Base-by-base conservation (phyloP, 2,329 filamentous ascomycete species). In the Davidsoniella neocaledoniae region DNA sequence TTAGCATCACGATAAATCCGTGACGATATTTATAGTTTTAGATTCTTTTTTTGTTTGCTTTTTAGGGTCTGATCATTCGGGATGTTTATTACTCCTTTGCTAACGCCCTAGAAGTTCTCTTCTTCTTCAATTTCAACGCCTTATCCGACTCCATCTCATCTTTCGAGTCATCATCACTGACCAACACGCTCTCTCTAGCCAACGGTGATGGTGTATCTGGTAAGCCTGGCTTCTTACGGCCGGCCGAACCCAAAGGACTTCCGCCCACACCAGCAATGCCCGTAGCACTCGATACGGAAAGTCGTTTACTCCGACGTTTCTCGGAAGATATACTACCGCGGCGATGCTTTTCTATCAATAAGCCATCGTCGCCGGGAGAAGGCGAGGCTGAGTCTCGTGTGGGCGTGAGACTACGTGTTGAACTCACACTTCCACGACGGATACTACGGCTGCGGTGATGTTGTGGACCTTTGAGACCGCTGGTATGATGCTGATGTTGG, bases 381-480 rank as follows among this genome's bases (percentile, higher is more conserved):
- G 44, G 44, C 29, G 40, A 49, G 23, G 43, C 17, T 3, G 40
- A 43, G 2, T 76, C 73, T 14, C 70, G 55, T 0, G 66, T 66
- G 0, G 72, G 71, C 19, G 72, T 72, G 21, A 67, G 65, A 53
- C 67, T 71, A 46, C 73, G 67, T 26, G 69, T 68, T 4, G 72
- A 73, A 54, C 68, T 69, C 23, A 65, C 68, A 46, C 74, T 77
- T 46, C 68, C 65, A 37, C 75, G 67, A 26, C 73, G 71, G 23
- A 70, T 63, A 56, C 69, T 76, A 56, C 66, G 68, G 56, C 71
- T 75, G 47, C 74, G 66, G 19, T 52, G 50, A 16, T 52, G 56
- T 67, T 68, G 51, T 67, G 29, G 29, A 72, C 69, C 54, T 65
- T 68, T 53, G 68, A 64, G 10, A 1, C 46, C 46, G 29, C 2